Evolutionary conservation across 768 basidiomycete genomes (phyloP).

Genomic region (Inosperma sp.): DNA sequence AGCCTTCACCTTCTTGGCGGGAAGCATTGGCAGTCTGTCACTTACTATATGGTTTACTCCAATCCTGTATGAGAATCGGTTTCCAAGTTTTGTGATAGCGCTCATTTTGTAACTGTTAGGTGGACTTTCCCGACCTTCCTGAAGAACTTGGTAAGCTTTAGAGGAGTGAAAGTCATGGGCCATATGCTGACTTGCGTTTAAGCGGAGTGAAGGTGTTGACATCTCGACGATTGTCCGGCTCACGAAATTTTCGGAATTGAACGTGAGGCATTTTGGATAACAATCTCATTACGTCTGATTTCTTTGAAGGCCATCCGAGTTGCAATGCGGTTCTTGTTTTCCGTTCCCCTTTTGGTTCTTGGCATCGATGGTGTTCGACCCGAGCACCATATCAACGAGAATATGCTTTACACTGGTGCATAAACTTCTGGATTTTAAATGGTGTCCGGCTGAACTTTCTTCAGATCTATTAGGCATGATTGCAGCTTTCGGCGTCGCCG

Average conservation of each 20-base stretch:
- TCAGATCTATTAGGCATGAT: constrained; percentile 58
- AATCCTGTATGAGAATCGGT: constrained; percentile 47
- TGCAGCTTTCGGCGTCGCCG: constrained; percentile 52
- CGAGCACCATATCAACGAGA: constrained; percentile 62
- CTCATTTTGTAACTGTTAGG: constrained; percentile 30
- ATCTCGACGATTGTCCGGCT: constrained; percentile 61
- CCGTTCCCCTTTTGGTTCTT: constrained; percentile 58
- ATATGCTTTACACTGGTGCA: constrained; percentile 48
- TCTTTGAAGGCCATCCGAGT: constrained; percentile 57
- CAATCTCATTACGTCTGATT: neutral
- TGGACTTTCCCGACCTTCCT: constrained; percentile 68
- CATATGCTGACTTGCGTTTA: neutral
- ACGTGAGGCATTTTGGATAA: constrained; percentile 44
- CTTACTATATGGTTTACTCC: constrained; percentile 74
- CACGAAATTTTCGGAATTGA: constrained; percentile 77
- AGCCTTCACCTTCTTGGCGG: constrained; percentile 64
- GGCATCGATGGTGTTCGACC: constrained; percentile 64
- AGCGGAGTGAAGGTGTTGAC: constrained; percentile 65
- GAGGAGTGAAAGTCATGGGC: neutral
- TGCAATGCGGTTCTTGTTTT: constrained; percentile 69
- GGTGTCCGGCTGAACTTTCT: constrained; percentile 3
- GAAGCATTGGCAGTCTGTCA: constrained; percentile 62
- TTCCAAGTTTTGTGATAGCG: constrained; percentile 2
- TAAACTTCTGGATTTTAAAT: neutral
- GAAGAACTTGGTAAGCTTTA: constrained; percentile 48